Base-by-base conservation (phyloP, 192 early-diverging fungal species). In the Backusella mclennaniae region DNA sequence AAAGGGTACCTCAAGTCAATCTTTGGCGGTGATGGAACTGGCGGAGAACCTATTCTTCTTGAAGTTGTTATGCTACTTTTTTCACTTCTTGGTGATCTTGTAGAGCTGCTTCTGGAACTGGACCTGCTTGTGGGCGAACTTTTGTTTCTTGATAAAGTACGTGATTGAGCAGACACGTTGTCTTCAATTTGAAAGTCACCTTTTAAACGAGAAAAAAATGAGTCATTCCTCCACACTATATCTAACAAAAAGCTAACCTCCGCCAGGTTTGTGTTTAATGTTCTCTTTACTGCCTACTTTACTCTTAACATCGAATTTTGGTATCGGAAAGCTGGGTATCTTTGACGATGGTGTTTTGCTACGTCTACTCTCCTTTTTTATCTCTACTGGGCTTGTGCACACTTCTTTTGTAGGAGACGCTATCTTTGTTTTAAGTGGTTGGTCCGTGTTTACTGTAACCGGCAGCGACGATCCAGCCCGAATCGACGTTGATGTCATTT, bases 241-340 rank as follows among this genome's bases (percentile, higher is more conserved):
- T 12, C 9, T 70, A 75, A 35, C 26, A 9, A 69, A 44, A 35
- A 53, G 11, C 31, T 36, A 29, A 63, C 75, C 68, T 59, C 75
- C 75, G 23, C 69, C 44, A 1, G 75, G 75, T 56, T 76, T 76
- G 26, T 71, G 69, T 35, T 71, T 71, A 29, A 71, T 46, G 31
- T 71, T 71, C 7, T 71, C 69, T 39, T 44, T 26, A 17, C 38
- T 44, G 7, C 69, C 69, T 44, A 71, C 41, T 71, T 71, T 71
- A 21, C 38, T 44, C 26, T 71, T 71, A 1, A 71, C 41, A 31
- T 71, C 12, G 26, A 26, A 44, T 14, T 59, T 59, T 59, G 53
- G 53, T 59, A 59, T 59, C 23, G 53, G 2, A 59, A 59, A 59
- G 23, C 21, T 59, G 21, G 53, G 53, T 21, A 59, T 59, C 17